These are phyloP conservation scores for Neurospora sp. DNA, from an alignment of 495 filamentous ascomycete genomes.

Conservation along the genomic window DNA sequence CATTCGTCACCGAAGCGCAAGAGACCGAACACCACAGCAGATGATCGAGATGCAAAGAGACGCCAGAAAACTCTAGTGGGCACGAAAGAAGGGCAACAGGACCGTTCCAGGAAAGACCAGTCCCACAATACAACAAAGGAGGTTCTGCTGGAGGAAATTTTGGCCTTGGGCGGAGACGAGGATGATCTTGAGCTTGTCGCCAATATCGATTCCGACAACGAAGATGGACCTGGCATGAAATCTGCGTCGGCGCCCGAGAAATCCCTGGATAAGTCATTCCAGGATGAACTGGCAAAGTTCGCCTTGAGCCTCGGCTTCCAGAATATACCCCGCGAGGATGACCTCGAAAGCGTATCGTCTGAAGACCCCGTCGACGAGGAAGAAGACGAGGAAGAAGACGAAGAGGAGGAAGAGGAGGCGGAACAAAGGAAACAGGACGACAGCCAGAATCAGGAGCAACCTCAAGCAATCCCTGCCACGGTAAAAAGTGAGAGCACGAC, in stretches of 20 bases:
- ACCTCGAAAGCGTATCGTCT: slow-evolving; percentile 21
- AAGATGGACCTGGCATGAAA: slow-evolving; percentile 34
- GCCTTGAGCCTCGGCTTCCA: slow-evolving; percentile 38
- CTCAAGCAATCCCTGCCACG: slow-evolving; percentile 5
- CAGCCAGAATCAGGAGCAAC: slow-evolving; percentile 11
- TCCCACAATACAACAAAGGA: slow-evolving; percentile 20
- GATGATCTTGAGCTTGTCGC: slow-evolving; percentile 61
- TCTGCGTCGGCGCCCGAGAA: slow-evolving; percentile 17
- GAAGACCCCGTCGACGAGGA: slow-evolving; percentile 22
- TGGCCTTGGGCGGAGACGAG: slow-evolving; percentile 66
- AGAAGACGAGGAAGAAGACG: slow-evolving; percentile 17
- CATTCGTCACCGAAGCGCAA: slow-evolving; percentile 34
- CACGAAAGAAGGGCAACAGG: slow-evolving; percentile 9
- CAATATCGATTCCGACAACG: slow-evolving; percentile 50
- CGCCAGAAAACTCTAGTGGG: slow-evolving; percentile 26
- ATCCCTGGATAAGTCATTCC: slow-evolving; percentile 25
- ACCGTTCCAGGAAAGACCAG: slow-evolving; percentile 1
- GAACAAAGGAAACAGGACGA: slow-evolving; percentile 17
- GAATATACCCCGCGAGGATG: slow-evolving; percentile 23
- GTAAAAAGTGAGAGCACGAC: slow-evolving; percentile 13
- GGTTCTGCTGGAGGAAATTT: slow-evolving; percentile 56
- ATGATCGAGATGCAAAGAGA: slow-evolving; percentile 39
- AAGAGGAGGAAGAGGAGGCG: slow-evolving; percentile 16
- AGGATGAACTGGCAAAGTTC: slow-evolving; percentile 33
- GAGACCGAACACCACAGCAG: slow-evolving; percentile 22